phyloP scores from a whole-genome alignment of 2,329 filamentous ascomycete species.

The Cucurbitaria berberidis region DNA sequence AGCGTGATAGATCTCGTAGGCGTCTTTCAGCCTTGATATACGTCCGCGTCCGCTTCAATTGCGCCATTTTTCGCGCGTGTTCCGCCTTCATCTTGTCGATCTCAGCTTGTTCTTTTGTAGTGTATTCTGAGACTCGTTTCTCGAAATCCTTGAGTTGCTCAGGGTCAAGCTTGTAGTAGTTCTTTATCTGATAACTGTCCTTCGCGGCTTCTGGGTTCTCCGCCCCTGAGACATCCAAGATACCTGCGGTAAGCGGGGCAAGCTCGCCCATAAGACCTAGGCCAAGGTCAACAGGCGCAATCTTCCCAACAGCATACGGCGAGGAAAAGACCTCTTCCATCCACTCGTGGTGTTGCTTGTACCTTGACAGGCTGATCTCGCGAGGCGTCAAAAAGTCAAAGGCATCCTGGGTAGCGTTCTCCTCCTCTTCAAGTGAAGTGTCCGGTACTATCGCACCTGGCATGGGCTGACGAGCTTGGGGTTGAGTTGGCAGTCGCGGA shows the following conservation, averaged over 20 bases:
- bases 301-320: slow-evolving; percentile 83
- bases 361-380: slow-evolving; percentile 85
- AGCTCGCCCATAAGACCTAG: slow-evolving; percentile 81
- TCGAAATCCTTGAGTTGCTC: slow-evolving; percentile 85
- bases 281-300: slow-evolving; percentile 84
- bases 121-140: slow-evolving; percentile 74
- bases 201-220: slow-evolving; percentile 33
- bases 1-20: slow-evolving; percentile 69
- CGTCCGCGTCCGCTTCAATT: slow-evolving; percentile 72
- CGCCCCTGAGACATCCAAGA: slow-evolving; percentile 69
- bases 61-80: slow-evolving; percentile 76
- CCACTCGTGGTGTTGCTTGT: slow-evolving; percentile 96
- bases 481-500: slow-evolving; percentile 48
- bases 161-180: slow-evolving; percentile 72
- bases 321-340: slow-evolving; percentile 97
- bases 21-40: slow-evolving; percentile 78
- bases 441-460: slow-evolving; percentile 44
- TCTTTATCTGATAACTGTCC: slow-evolving; percentile 49
- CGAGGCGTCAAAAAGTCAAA: slow-evolving; percentile 89
- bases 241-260: slow-evolving; percentile 78
- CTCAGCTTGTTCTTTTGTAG: slow-evolving; percentile 76
- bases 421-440: slow-evolving; percentile 77
- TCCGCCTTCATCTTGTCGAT: slow-evolving; percentile 83
- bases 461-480: slow-evolving; percentile 52
- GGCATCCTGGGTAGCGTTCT: slow-evolving; percentile 85